Evolutionary conservation across 345 rosid genomes (phyloP).

Genomic region (Passiflora organensis): DNA sequence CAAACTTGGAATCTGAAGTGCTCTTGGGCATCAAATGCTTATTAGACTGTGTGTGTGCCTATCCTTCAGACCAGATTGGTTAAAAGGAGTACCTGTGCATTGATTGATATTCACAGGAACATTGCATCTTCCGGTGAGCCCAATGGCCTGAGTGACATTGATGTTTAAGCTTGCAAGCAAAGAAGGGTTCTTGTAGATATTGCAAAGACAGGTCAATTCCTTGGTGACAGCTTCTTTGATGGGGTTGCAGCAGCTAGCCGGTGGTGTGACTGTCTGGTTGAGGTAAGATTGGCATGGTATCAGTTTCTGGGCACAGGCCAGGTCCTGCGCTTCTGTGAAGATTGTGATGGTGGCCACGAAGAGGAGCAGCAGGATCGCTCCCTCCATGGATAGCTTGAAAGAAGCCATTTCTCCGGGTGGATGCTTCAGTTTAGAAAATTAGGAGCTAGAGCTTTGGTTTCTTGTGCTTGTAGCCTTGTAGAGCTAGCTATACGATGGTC

Average conservation of each 20-base stretch:
- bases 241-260: conserved; percentile 41
- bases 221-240: conserved; percentile 49
- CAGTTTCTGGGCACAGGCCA: conserved; percentile 43
- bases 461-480: too few relatives aligned
- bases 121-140: conserved; percentile 35
- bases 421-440: too few relatives aligned
- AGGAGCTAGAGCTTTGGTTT: too few relatives aligned
- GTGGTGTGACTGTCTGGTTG: conserved; percentile 34
- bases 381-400: conserved; percentile 14
- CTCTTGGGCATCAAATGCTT: too few relatives aligned
- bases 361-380: conserved; percentile 15
- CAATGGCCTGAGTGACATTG: conserved; percentile 31
- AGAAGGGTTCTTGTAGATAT: conserved; percentile 43
- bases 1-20: too few relatives aligned
- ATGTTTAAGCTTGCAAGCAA: conserved; percentile 24
- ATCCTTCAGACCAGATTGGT: too few relatives aligned
- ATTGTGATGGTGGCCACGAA: conserved; percentile 14
- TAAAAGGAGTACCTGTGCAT: conserved; percentile 51
- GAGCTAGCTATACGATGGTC: too few relatives aligned
- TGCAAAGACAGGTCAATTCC: conserved; percentile 52
- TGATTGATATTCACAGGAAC: conserved; percentile 28
- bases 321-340: conserved; percentile 36
- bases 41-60: too few relatives aligned
- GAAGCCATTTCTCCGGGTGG: conserved; percentile 14
- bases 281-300: conserved; percentile 28